Conservation (phyloP, 306 rosid species). For the Oxytropis ochrocephala region DNA sequence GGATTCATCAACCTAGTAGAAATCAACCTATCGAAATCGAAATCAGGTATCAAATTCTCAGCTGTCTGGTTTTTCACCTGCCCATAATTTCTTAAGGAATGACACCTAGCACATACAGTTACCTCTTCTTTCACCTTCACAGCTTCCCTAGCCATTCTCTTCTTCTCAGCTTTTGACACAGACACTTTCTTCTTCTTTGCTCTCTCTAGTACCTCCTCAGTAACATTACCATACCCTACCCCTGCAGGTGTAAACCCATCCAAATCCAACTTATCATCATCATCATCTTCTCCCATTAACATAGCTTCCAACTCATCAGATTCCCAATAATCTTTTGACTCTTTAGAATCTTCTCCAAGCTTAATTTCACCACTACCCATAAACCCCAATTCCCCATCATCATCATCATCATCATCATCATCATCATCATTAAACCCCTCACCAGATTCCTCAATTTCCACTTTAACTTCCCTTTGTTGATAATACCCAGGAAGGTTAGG, state of each 20-base stretch:
- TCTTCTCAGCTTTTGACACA: constrained; percentile 70
- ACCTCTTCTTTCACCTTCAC: constrained; percentile 76
- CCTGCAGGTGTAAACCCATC: constrained; percentile 76
- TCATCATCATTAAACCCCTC: constrained; percentile 19
- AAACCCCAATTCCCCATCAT: no score
- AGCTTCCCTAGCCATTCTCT: constrained; percentile 67
- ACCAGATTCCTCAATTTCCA: constrained; percentile 33
- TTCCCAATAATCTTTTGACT: constrained; percentile 53
- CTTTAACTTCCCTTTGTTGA: constrained; percentile 37
- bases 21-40: constrained; percentile 80
- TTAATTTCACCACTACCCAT: constrained; percentile 27
- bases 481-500: constrained; percentile 69
- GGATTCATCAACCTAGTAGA: constrained; percentile 68
- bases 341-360: constrained; percentile 26
- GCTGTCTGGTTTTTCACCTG: constrained; percentile 74
- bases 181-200: constrained; percentile 63
- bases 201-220: constrained; percentile 52
- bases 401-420: constrained; percentile 13
- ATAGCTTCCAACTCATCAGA: constrained; percentile 71
- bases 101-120: constrained; percentile 87
- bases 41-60: constrained; percentile 91
- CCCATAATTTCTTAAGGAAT: constrained; percentile 87
- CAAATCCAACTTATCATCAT: constrained; percentile 34
- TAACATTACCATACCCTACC: constrained; percentile 82
- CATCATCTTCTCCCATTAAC: constrained; percentile 45